Evolutionary conservation across 306 rosid genomes (phyloP), one percentile per base, ranked within the genome.

Genomic region (Vigna hirtella): DNA sequence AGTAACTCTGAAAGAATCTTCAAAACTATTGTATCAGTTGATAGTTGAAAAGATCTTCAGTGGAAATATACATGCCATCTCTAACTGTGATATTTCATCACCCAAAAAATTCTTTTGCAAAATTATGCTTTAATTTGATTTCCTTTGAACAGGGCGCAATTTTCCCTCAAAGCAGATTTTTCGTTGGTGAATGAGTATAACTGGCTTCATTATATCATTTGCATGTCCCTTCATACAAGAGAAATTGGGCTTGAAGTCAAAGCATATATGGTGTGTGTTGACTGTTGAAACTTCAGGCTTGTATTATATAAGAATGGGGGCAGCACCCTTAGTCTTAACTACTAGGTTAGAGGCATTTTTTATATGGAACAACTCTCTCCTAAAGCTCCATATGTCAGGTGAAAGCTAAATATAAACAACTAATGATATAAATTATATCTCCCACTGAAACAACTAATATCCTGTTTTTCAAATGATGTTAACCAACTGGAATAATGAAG

Each of bases 401-500:
- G n/a, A 66, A 20, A 43, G 52, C 53, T 66, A 11, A 45, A 11
- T 11, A 20, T 43, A 43, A 43, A 18, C 50, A 22, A 13, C 72
- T 53, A 42, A 30, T 4, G 32, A 30, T 30, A 30, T 30, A 30
- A 17, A 34, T n/a, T 65, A 17, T 17, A 65, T 18, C 51, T 65
- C 28, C 40, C 20, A 18, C 49, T 9, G 4, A 65, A 65, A 65
- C 16, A 65, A 64, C 17, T 36, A 34, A 16, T 34, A 53, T 58
- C 22, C n/a, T 42, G 11, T 14, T 58, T 45, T 28, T n/a, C 10
- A 59, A 47, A 26, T 42, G 16, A 73, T 10, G 49, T 9, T 59
- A 59, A 22, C 45, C 59, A 61, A 61, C 14, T 74, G 43, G 48
- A 59, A 58, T 45, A 45, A 74, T 47, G 71, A 47, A 43, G 16